Base-by-base conservation (phyloP, 805 yeast species). In the Wickerhamiella domercqiae region DNA sequence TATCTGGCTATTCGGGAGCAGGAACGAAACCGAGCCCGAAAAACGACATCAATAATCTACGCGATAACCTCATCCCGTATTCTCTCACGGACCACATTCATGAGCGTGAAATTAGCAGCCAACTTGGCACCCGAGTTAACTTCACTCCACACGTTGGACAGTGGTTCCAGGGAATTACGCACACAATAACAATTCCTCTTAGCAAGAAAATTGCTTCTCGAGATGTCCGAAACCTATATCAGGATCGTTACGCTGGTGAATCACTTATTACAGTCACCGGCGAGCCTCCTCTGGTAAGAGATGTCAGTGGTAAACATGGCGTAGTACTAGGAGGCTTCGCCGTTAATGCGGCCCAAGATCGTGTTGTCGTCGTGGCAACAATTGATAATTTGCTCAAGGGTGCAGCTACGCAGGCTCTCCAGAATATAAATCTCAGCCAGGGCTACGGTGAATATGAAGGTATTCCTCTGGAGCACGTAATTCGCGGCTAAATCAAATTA, bases 11-110 rank as follows among this genome's bases (percentile, higher is more conserved):
- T 59, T 90, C 98, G 9, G 99, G 99, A 42, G 98, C 98, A 7
- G 99, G 99, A 47, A 86, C 99, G 28, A 90, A 93, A 63, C 98
- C 98, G 41, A 81, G 94, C 11, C 94, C 94, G 44, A 84, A 86
- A 64, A 90, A 90, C 56, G 96, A 90, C 56, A 63, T 78, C 35
- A 67, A 73, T 41, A 66, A 75, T 53, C 67, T 90, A 55, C 61
- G 64, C 43, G 72, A 90, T 62, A 90, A 90, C 62, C 64, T 90
- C 55, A 81, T 90, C 52, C 97, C 99, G 40, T 90, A 90, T 63
- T 75, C 95, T 4, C 68, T 90, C 52, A 90, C 98, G 9, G 95
- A 87, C 57, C 99, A 90, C 60, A 78, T 90, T 42, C 99, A 90
- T 57, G 99, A 90, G 67, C 73, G 77, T 45, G 99, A 90, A 62